Percentiles rank a stretch among this genome's conserved stretches.
Evolutionary conservation across 352 stramenopile genomes (phyloP).

Genomic region (Discostella stelligera): DNA sequence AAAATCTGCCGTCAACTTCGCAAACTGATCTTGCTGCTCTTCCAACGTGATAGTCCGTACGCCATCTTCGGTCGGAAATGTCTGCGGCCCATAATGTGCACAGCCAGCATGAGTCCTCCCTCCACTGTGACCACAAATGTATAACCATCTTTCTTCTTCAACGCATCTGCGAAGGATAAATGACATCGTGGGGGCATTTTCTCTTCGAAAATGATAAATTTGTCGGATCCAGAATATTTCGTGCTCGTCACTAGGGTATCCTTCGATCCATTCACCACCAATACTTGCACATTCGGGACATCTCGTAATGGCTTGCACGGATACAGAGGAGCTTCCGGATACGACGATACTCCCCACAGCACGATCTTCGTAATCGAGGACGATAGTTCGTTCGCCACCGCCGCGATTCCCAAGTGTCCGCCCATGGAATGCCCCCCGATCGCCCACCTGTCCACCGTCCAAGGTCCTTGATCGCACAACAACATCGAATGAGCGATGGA

Average conservation of each 20-base stretch:
- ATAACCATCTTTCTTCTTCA: slow-evolving; percentile 5
- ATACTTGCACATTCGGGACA: slow-evolving; percentile 23
- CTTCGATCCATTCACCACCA: slow-evolving; percentile 49
- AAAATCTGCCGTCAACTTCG: slow-evolving; percentile 48
- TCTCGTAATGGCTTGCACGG: slow-evolving; percentile 32
- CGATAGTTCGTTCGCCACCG: slow-evolving; percentile 34
- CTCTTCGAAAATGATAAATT: slow-evolving; percentile 14
- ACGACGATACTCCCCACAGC: slow-evolving; percentile 41
- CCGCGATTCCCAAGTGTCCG: slow-evolving; percentile 21
- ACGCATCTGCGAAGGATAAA: neutral
- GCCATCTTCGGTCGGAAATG: slow-evolving; percentile 50
- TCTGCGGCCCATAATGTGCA: slow-evolving; percentile 65
- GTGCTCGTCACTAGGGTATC: slow-evolving; percentile 33
- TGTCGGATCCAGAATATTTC: slow-evolving; percentile 8
- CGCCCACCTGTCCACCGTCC: slow-evolving; percentile 50
- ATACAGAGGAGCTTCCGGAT: slow-evolving; percentile 23
- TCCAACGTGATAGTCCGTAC: slow-evolving; percentile 60
- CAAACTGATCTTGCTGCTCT: slow-evolving; percentile 54
- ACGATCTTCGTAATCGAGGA: slow-evolving; percentile 52
- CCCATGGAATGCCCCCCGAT: slow-evolving; percentile 61
- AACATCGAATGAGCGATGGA: slow-evolving; percentile 41
- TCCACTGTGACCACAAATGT: slow-evolving; percentile 37
- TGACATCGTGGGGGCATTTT: slow-evolving; percentile 28
- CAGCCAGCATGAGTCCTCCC: slow-evolving; percentile 68
- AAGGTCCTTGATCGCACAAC: slow-evolving; percentile 8